Evolutionary conservation across 768 basidiomycete species (phyloP), one percentile per base, ranked within the genome.

Genomic region (Suillus discolor): DNA sequence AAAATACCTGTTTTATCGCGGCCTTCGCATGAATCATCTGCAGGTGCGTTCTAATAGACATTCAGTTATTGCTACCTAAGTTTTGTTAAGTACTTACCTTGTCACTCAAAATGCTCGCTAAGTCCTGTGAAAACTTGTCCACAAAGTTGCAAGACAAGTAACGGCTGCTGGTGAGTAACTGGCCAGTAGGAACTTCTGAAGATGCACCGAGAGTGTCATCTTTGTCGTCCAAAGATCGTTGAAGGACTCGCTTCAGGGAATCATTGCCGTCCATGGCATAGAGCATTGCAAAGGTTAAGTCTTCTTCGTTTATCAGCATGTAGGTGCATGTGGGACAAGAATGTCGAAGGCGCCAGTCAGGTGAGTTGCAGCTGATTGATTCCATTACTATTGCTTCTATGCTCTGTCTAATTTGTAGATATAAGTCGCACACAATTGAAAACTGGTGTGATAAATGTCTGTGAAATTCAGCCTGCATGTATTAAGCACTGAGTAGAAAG

Each of bases 1-100:
- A 83, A 83, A 9, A 80, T 69, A 0, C 81, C 79, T 0, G 77
- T 74, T 71, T 81, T 77, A 0, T 76, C 65, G 62, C 2, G 44
- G 44, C 44, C 44, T 44, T 18, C 20, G 1, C 44, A 44, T 3
- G 13, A 20, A 3, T 44, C 6, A 3, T 44, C 20, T 44, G 2
- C 20, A 20, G 44, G 2, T 18, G 15, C 16, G 18, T 42, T 3
- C 13, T 42, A 1, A 28, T 3, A 28, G 28, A 28, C 28, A 28
- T 28, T 42, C 12, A 42, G 41, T 42, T 42, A 16, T 42, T 3
- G 13, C 41, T 44, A 44, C 20, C 18, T 8, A 20, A 44, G 44
- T 6, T 20, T 16, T 44, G 44, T 42, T 16, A 4, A 44, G 18
- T 6, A 44, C 4, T 44, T 6, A 20, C 16, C 18, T 44, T 20